Evolutionary conservation across 495 filamentous ascomycete species (phyloP).

Genomic region (Penicillium goetzii): DNA sequence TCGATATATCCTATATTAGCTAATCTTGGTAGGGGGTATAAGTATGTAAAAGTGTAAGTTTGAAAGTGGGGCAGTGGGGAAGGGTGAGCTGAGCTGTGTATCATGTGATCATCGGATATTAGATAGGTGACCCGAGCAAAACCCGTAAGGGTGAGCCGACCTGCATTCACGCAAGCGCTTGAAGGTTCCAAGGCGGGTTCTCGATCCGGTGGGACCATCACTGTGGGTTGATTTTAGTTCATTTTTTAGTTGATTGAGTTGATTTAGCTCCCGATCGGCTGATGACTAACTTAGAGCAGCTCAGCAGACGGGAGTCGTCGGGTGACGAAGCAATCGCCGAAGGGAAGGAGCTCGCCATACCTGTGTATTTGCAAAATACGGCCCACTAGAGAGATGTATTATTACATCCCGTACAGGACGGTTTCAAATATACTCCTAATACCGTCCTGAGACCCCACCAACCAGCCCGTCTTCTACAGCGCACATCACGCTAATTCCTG

Average conservation of each 20-base stretch:
- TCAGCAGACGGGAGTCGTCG: background rate
- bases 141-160: too few species aligned
- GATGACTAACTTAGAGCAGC: background rate
- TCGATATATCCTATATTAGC: too few species aligned
- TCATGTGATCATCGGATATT: too few species aligned
- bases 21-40: too few species aligned
- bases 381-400: background rate
- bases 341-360: background rate
- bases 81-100: too few species aligned
- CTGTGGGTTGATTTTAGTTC: background rate
- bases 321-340: background rate
- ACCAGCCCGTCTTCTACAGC: background rate
- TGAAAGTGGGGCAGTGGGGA: too few species aligned
- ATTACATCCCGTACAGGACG: background rate
- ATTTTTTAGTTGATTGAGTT: background rate
- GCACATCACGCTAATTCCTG: background rate
- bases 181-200: background rate
- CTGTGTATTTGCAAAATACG: conserved; percentile 1
- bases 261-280: background rate
- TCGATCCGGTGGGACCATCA: background rate
- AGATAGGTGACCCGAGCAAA: too few species aligned
- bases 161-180: too few species aligned
- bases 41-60: too few species aligned
- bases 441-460: background rate
- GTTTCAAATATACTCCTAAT: conserved; percentile 4